Percentiles rank a stretch among this genome's conserved stretches.
These are phyloP conservation scores for Hanseniaspora thailandica DNA, from an alignment of 805 yeast genomes.

Conservation along the genomic window DNA sequence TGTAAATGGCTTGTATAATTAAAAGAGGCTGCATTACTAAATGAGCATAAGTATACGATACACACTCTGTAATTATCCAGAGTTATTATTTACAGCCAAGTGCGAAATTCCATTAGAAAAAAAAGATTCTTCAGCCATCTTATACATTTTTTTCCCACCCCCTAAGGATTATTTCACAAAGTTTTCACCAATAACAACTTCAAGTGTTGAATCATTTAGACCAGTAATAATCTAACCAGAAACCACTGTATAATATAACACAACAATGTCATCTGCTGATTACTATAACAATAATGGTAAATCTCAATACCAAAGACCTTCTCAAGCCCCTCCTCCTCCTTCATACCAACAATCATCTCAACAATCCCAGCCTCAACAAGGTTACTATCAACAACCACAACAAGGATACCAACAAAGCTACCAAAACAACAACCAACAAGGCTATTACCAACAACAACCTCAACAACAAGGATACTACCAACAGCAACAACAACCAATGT, in stretches of 20 bases:
- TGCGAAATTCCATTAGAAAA: too few relatives aligned
- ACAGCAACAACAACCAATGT: slow-evolving; percentile 41
- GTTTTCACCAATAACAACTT: too few relatives aligned
- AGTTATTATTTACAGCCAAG: too few relatives aligned
- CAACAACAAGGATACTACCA: slow-evolving; percentile 31
- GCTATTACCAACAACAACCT: slow-evolving; percentile 35
- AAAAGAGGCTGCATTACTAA: too few relatives aligned
- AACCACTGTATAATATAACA: neutral
- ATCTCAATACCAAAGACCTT: slow-evolving; percentile 15
- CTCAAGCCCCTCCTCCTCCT: slow-evolving; percentile 13
- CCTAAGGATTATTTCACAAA: too few relatives aligned
- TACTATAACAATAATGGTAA: slow-evolving; percentile 10
- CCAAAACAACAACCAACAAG: slow-evolving; percentile 31
- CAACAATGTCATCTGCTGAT: slow-evolving; percentile 14
- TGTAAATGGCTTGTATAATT: too few relatives aligned
- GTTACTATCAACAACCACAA: slow-evolving; percentile 19
- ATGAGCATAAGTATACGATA: too few relatives aligned
- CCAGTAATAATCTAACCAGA: neutral
- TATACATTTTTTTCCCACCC: too few relatives aligned
- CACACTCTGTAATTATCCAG: too few relatives aligned
- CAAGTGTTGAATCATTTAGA: too few relatives aligned
- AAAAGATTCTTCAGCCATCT: too few relatives aligned
- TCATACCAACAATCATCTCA: slow-evolving; percentile 1
- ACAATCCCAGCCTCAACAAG: slow-evolving; percentile 16
- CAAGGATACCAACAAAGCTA: slow-evolving; percentile 14